Evolutionary conservation across 176 grass and related monocot genomes (phyloP), one percentile per base, ranked within the genome.

Genomic region (Cenchrus purpureus): DNA sequence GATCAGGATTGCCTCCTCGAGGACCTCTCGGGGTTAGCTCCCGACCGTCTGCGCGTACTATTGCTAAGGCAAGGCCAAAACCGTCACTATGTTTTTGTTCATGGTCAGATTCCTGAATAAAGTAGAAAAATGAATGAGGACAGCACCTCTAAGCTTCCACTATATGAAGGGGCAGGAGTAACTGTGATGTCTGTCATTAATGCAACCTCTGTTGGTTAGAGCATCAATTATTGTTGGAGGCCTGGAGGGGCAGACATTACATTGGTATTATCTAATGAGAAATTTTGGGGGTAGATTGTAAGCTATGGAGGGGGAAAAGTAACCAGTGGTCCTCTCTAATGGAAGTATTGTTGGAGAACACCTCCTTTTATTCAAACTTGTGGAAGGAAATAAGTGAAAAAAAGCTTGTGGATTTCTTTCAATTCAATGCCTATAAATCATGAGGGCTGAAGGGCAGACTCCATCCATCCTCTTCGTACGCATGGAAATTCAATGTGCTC

Each of bases 51-150:
- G 84, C 97, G 61, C 91, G 81, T 12, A 87, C 85, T 74, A 96
- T 99, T 84, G 94, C 97, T 73, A 99, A 99, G 97, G 97, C 97
- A 99, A 99, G 97, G 82, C 74, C 71, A 91, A 93, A 92, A 77
- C 85, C 81, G 78, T 84, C 62, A 40, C 80, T 96, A 78, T 91
- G 75, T 91, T 94, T 88, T 89, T 91, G 48, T 88, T 88, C 85
- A 90, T 87, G 77, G 81, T 92, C 93, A 87, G 85, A 56, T 89
- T 91, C 68, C 77, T 86, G 79, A 84, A 81, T 85, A 85, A 76
- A 88, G 80, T 90, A 95, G 54, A 90, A 83, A 86, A 72, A 28
- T 77, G 66, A 92, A 88, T 68, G 80, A 78, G 29, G 86, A 69
- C 77, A 76, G 48, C 64, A 84, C 55, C 45, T 62, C 62, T 84